phyloP scores from a whole-genome alignment of 352 stramenopile genomes.

The Phytophthora pseudosyringae region DNA sequence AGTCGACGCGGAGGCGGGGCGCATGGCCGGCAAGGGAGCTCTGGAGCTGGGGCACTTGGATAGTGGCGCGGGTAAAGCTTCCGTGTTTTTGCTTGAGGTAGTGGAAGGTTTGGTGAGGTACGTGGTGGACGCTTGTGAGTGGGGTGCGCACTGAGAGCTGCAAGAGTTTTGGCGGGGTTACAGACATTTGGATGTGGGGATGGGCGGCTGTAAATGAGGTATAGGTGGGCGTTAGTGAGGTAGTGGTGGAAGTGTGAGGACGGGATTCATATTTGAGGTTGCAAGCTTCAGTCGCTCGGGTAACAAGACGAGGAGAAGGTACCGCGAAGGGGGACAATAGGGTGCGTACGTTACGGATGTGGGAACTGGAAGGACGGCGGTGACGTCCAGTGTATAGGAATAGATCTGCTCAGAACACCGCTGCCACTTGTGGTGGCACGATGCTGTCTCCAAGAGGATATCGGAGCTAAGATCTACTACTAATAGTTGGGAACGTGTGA shows the following conservation, averaged over 20 bases:
- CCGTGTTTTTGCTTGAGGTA: slow-evolving; percentile 10
- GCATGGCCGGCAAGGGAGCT: slow-evolving; percentile 1
- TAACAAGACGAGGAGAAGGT: not conserved
- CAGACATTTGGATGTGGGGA: not conserved
- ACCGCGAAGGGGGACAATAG: not conserved
- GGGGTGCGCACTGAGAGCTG: too few relatives aligned
- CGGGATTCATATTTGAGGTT: not conserved
- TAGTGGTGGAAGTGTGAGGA: not conserved
- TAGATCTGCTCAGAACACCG: too few relatives aligned
- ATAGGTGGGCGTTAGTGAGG: too few relatives aligned
- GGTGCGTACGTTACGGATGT: not conserved
- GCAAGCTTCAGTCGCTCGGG: not conserved
- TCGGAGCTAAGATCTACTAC: too few relatives aligned
- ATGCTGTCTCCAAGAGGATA: too few relatives aligned
- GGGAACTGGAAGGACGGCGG: not conserved
- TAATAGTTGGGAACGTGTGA: too few relatives aligned
- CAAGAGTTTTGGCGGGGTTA: too few relatives aligned
- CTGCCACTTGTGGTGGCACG: too few relatives aligned
- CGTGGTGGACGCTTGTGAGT: not conserved
- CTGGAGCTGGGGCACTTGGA: not conserved
- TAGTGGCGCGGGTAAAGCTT: slow-evolving; percentile 4
- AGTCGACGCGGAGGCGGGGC: not conserved
- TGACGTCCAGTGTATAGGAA: too few relatives aligned
- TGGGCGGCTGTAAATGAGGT: too few relatives aligned
- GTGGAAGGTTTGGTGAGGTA: not conserved